A percentile compares a stretch with the other conserved stretches of the same genome.
These are phyloP conservation scores for Agaricus bisporus DNA, from an alignment of 768 basidiomycete genomes.

Conservation along the genomic window DNA sequence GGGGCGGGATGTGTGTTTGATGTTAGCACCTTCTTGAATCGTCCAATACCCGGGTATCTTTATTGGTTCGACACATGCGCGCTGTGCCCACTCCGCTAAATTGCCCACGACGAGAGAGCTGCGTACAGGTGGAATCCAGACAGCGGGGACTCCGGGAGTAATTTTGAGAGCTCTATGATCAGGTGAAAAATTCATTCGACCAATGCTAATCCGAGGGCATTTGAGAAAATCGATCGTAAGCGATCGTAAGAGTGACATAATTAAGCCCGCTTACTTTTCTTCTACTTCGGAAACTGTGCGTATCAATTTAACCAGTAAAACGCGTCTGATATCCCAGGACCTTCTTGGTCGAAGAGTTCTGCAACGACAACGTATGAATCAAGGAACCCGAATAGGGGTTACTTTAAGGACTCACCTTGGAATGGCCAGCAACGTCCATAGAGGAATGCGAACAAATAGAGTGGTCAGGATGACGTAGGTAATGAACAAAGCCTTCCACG, in stretches of 20 bases:
- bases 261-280: background rate
- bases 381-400: background rate
- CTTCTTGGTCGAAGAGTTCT: background rate
- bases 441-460: slow-evolving; percentile 38
- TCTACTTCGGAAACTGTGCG: background rate
- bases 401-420: slow-evolving; percentile 22
- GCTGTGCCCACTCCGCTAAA: slow-evolving; percentile 32
- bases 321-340: background rate
- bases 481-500: slow-evolving; percentile 43
- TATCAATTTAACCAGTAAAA: background rate
- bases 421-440: slow-evolving; percentile 37
- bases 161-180: slow-evolving; percentile 34
- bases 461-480: slow-evolving; percentile 33
- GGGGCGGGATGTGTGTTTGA: slow-evolving; percentile 30
- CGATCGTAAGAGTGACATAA: background rate
- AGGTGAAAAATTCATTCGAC: slow-evolving; percentile 24
- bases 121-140: slow-evolving; percentile 42
- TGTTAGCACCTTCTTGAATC: slow-evolving; percentile 32
- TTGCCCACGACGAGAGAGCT: slow-evolving; percentile 37
- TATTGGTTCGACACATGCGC: slow-evolving; percentile 32
- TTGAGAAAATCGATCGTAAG: too few species aligned
- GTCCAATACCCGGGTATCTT: slow-evolving; percentile 55
- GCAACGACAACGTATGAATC: background rate
- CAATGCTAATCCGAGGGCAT: slow-evolving; percentile 25
- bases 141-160: slow-evolving; percentile 33